Conservation (phyloP, 768 basidiomycete species). For the Mycena capillaripes region DNA sequence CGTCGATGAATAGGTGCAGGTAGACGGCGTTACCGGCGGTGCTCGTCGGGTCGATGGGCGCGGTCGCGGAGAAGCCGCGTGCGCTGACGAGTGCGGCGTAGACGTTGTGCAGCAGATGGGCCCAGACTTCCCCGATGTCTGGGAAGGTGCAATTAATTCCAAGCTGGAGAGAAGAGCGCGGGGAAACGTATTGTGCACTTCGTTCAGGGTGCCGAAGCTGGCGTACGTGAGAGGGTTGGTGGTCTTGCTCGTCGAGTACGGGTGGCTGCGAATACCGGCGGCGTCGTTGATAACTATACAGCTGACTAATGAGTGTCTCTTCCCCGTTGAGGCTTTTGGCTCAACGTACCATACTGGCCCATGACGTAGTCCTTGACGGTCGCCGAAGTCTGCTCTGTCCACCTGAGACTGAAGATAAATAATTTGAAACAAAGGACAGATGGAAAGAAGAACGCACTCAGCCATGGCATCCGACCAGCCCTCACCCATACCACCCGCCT, state of each 20-base stretch:
- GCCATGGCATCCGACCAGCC: constrained; percentile 74
- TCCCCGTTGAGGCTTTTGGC: no score
- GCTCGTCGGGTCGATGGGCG: constrained; percentile 6
- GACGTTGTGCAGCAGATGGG: constrained; percentile 23
- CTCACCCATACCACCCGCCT: constrained; percentile 78
- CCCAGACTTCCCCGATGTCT: constrained; percentile 30
- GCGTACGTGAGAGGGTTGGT: constrained; percentile 50
- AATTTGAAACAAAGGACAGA: constrained; percentile 32
- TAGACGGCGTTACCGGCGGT: constrained; percentile 50
- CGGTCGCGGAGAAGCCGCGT: neutral
- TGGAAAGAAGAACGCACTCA: constrained; percentile 47
- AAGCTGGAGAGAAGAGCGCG: neutral
- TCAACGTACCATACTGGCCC: constrained; percentile 58
- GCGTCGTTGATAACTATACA: constrained; percentile 56
- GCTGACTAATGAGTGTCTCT: no score
- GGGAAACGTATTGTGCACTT: constrained; percentile 43
- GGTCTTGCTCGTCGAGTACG: constrained; percentile 58
- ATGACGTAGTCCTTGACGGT: constrained; percentile 41
- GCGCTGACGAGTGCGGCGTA: constrained; percentile 14
- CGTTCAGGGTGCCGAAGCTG: constrained; percentile 44
- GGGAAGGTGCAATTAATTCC: neutral
- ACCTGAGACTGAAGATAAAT: constrained; percentile 36
- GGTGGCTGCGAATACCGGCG: constrained; percentile 58
- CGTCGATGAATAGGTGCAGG: constrained; percentile 54
- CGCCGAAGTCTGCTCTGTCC: constrained; percentile 45